A percentile compares a stretch with the other conserved stretches of the same genome.
These are phyloP conservation scores for Daldinia childiae DNA, from an alignment of 495 filamentous ascomycete genomes.

Conservation along the genomic window DNA sequence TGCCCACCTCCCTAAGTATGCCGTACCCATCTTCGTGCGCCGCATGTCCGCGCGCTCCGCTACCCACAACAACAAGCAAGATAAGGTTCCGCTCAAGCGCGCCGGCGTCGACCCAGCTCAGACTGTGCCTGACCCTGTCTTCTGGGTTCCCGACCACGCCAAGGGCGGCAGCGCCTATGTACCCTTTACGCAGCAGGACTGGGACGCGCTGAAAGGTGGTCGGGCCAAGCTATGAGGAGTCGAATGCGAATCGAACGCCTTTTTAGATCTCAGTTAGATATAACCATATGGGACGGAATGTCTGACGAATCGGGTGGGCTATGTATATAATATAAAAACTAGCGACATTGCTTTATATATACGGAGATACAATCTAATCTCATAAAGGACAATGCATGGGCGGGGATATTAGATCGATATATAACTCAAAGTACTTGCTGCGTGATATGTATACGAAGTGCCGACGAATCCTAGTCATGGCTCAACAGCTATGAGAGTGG, in stretches of 20 bases:
- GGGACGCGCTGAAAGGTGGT: constrained; percentile 62
- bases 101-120: constrained; percentile 75
- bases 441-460: neutral
- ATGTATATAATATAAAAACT: constrained; percentile 1
- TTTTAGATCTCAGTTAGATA: neutral
- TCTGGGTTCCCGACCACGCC: constrained; percentile 64
- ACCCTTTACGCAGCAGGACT: constrained; percentile 66
- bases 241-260: neutral
- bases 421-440: neutral
- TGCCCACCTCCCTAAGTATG: constrained; percentile 72
- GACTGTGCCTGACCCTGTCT: constrained; percentile 60
- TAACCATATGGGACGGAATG: neutral
- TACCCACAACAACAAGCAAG: constrained; percentile 87
- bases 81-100: constrained; percentile 75
- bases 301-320: neutral
- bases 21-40: constrained; percentile 79
- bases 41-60: constrained; percentile 66
- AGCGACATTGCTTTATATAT: neutral
- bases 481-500: neutral
- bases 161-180: constrained; percentile 60
- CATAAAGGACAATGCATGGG: neutral
- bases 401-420: neutral
- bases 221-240: constrained; percentile 54
- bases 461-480: neutral
- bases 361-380: neutral